Conservation (phyloP, 1,139 yeast species). For the Suhomyces atakaporum region DNA sequence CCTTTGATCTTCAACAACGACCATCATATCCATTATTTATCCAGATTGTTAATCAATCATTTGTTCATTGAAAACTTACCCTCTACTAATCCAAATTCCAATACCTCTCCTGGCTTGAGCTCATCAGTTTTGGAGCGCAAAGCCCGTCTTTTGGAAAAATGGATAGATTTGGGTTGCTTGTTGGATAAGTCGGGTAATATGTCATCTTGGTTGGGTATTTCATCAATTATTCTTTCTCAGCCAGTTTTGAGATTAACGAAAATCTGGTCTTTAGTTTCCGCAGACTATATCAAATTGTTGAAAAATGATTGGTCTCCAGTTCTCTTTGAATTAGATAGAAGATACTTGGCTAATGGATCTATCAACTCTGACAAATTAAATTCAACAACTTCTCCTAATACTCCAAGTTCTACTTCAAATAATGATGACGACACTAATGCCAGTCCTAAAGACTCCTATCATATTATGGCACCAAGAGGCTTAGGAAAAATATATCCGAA, state of each 20-base stretch:
- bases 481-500: slow-evolving; percentile 77
- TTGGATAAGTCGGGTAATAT: slow-evolving; percentile 85
- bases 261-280: slow-evolving; percentile 76
- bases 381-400: slow-evolving; percentile 11
- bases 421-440: slow-evolving; percentile 10
- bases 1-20: slow-evolving; percentile 66
- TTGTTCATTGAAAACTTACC: slow-evolving; percentile 51
- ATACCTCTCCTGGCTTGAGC: slow-evolving; percentile 11
- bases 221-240: slow-evolving; percentile 78
- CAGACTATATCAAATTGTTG: slow-evolving; percentile 59
- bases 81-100: slow-evolving; percentile 8
- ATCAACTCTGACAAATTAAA: slow-evolving; percentile 13
- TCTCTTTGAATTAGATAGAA: slow-evolving; percentile 81
- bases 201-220: slow-evolving; percentile 94
- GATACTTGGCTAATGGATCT: slow-evolving; percentile 54
- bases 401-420: slow-evolving; percentile 17
- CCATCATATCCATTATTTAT: slow-evolving; percentile 72
- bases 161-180: slow-evolving; percentile 83
- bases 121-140: slow-evolving; percentile 43
- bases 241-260: slow-evolving; percentile 74
- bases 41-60: slow-evolving; percentile 71
- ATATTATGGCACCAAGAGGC: slow-evolving; percentile 87
- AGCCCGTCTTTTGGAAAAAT: slow-evolving; percentile 70
- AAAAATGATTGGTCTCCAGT: slow-evolving; percentile 94
- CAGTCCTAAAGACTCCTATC: slow-evolving; percentile 51